Base-by-base conservation (phyloP, 1,139 yeast genomes). In the Scheffersomyces segobiensis region DNA sequence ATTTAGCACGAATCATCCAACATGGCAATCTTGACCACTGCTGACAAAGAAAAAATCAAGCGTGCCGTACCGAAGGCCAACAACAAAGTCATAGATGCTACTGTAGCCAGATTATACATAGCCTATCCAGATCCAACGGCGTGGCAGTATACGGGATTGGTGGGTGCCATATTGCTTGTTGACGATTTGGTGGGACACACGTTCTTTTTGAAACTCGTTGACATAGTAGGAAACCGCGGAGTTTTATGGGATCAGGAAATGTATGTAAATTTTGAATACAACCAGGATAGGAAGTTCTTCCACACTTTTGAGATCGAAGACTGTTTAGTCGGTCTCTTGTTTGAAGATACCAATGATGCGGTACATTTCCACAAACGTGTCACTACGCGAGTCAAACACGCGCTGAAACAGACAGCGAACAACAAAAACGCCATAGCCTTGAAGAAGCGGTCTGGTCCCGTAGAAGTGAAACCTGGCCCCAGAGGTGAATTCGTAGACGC, bases 161-260 rank as follows among this genome's bases (percentile, higher is more conserved):
- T 88, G 8, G 99, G 99, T 2, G 98, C 98, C 1, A 75, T 93
- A 47, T 89, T 87, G 1, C 75, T 95, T 17, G 97, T 91, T 20
- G 97, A 95, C 71, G 99, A 95, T 74, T 76, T 90, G 22, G 97
- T 95, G 8, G 98, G 99, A 3, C 95, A 93, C 73, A 92, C 98
- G 0, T 93, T 90, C 71, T 95, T 93, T 72, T 80, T 95, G 56
- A 95, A 95, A 71, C 71, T 95, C 59, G 96, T 95, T 12, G 99
- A 95, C 68, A 86, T 95, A 51, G 71, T 80, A 50, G 97, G 97
- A 12, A 85, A 86, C 62, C 79, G 91, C 50, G 98, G 98, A 20
- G 97, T 95, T 0, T 64, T 95, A 0, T 95, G 99, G 99, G 99
- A 95, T 72, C 99, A 95, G 72, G 99, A 95, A 72, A 75, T 95